Evolutionary conservation across 75 land plant genomes (phyloP), one percentile per base, ranked within the genome.

Genomic region (Cryptomeria japonica): DNA sequence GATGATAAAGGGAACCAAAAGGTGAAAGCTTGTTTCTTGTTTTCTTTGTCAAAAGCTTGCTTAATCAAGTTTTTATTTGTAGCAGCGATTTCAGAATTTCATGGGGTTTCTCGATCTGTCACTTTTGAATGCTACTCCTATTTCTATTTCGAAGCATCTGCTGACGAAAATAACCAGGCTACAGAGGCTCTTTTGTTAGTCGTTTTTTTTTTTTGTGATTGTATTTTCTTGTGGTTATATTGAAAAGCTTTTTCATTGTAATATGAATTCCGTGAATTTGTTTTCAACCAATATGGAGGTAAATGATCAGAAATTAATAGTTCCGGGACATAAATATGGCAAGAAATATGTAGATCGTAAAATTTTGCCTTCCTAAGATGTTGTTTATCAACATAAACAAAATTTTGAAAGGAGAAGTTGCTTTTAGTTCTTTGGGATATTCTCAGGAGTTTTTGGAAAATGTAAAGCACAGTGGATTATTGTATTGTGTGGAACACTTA

Each of bases 1-100:
- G 95, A 94, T 88, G 95, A 94, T 2, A 94, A 88, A 84, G 86
- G 55, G 41, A 93, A 89, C 87, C 93, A 93, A 39, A 46, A 68
- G 87, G 91, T 90, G 55, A 76, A 56, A 31, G 32, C 38, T 19
- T 19, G 37, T 85, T 84, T 55, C 41, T 85, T 85, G 46, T 32
- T 75, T 73, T 49, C 11, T 10, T 32, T 75, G 11, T 13, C 77
- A 75, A 75, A 38, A 34, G 14, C 37, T 75, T 31, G 37, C 37
- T 34, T 31, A 75, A 75, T 34, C 77, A 75, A 75, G 15, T 13
- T 8, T 34, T 34, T 34, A 6, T 34, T 34, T 64, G 28, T 22
- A 64, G 25, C 22, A 64, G 70, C 9, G 28, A 64, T 64, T 64
- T 64, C 9, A 6, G n/a, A 64, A 64, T 6, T 31, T 64, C n/a